These are phyloP conservation scores for Herpotrichia juniperi DNA, from an alignment of 2,329 filamentous ascomycete genomes.

Conservation along the genomic window DNA sequence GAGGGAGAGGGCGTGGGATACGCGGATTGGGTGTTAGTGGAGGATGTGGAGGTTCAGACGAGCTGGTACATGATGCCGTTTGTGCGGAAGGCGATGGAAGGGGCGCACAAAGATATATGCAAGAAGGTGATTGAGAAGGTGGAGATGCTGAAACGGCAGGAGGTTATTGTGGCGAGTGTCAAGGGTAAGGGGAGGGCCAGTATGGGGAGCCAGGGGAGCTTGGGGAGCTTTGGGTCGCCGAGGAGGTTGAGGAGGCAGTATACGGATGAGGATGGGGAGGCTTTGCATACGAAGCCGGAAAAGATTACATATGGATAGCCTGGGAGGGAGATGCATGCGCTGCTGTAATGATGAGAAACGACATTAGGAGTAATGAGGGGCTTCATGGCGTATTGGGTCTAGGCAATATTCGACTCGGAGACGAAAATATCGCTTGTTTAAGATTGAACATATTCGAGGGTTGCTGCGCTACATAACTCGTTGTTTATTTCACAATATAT, in stretches of 20 bases:
- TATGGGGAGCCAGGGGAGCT: neutral
- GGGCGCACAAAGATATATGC: slow-evolving; percentile 39
- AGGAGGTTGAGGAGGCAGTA: neutral
- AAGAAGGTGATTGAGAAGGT: slow-evolving; percentile 41
- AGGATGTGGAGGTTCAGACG: slow-evolving; percentile 42
- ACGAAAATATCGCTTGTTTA: neutral
- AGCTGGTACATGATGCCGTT: slow-evolving; percentile 45
- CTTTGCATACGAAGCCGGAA: neutral
- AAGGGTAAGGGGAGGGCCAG: slow-evolving; percentile 17
- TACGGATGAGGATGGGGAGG: neutral
- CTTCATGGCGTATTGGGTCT: too few relatives aligned
- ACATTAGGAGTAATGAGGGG: too few relatives aligned
- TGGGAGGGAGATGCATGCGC: neutral
- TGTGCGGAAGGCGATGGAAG: slow-evolving; percentile 40
- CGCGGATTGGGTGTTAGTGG: slow-evolving; percentile 40
- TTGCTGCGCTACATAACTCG: neutral
- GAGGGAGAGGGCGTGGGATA: slow-evolving; percentile 40
- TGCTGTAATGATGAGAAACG: neutral
- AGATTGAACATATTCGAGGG: neutral
- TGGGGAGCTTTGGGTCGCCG: too few relatives aligned
- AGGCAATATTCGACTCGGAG: neutral
- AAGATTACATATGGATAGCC: slow-evolving; percentile 2
- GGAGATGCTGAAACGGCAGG: slow-evolving; percentile 26
- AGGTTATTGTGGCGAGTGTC: slow-evolving; percentile 17
- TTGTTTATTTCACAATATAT: neutral